phyloP scores from a whole-genome alignment of 2,329 filamentous ascomycete species.

The Myriosclerotinia curreyana region DNA sequence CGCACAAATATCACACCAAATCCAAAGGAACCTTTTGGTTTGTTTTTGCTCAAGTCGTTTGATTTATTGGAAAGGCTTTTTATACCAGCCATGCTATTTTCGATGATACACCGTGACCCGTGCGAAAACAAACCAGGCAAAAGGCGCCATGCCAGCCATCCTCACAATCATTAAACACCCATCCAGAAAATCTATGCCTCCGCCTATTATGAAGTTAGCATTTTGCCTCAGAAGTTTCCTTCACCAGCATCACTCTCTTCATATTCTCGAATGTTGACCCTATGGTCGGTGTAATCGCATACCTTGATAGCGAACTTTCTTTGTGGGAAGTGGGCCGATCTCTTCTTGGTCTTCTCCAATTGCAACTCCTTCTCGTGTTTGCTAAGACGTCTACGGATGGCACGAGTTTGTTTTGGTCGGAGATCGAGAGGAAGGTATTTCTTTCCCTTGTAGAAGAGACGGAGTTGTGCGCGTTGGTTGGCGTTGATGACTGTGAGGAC shows the following conservation, averaged over 20 bases:
- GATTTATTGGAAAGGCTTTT: conserved; percentile 36
- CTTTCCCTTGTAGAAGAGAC: conserved; percentile 99
- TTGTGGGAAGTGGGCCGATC: conserved; percentile 91
- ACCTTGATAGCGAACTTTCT: conserved; percentile 99
- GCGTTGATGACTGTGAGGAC: conserved; percentile 99
- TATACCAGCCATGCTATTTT: conserved; percentile 40
- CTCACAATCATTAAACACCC: conserved; percentile 31
- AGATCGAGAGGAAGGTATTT: conserved; percentile 99
- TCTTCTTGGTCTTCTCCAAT: conserved; percentile 97
- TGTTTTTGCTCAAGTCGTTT: conserved; percentile 36
- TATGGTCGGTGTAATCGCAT: conserved; percentile 18
- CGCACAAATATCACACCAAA: conserved; percentile 23
- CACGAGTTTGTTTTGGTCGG: conserved; percentile 96
- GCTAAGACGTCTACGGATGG: conserved; percentile 92
- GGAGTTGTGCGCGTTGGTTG: conserved; percentile 97
- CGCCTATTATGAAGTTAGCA: conserved; percentile 32
- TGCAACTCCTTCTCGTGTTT: conserved; percentile 81
- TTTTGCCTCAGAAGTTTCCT: neutral
- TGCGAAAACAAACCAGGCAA: conserved; percentile 29
- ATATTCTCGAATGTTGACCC: neutral
- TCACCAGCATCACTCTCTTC: neutral
- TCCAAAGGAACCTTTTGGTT: conserved; percentile 13
- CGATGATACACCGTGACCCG: conserved; percentile 36
- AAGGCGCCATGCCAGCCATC: conserved; percentile 29
- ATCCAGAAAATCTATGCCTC: conserved; percentile 36